Base-by-base conservation (phyloP, 1,284 basidiomycete genomes). In the Rhodotorula glutinis region DNA sequence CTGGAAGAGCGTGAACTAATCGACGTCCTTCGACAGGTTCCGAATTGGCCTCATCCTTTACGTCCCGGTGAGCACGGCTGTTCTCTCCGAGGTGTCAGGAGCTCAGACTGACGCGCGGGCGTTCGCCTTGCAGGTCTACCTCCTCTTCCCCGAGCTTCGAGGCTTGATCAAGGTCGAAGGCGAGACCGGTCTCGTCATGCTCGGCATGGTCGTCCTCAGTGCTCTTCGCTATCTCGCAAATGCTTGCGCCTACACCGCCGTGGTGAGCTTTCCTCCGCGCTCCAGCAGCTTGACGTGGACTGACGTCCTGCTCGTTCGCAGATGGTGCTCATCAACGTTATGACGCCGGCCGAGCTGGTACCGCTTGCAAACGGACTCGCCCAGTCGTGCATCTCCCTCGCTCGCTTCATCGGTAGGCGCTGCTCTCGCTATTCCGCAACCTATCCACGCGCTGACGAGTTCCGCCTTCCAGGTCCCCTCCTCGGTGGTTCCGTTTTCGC, bases 331-430 rank as follows among this genome's bases (percentile, higher is more conserved):
- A 69, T 81, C 63, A 81, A 81, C 63, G 80, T 79, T 8, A 76
- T 79, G 75, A 78, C 79, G 0, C 80, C 80, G 21, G 73, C 79
- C 3, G 77, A 80, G 55, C 74, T 79, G 21, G 75, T 80, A 3
- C 78, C 80, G 14, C 69, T 81, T 21, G 78, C 80, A 13, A 81
- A 81, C 59, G 80, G 80, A 0, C 72, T 81, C 30, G 80, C 79
- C 0, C 80, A 81, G 69, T 79, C 79, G 0, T 75, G 76, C 21
- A 76, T 76, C 41, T 76, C 74, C 11, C 76, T 79, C 0, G 78
- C 80, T 0, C 75, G 80, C 44, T 80, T 79, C 68, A 71, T 80
- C 17, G 80, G 80, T 60, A 62, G 64, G 33, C 52, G 66, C 17
- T 52, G 33, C 3, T 4, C 41, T 25, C 51, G 38, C 14, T 23